Percentiles rank a stretch among this genome's conserved stretches.
phyloP scores from a whole-genome alignment of 116 monocot species.

The Papilionanthe hybrid region DNA sequence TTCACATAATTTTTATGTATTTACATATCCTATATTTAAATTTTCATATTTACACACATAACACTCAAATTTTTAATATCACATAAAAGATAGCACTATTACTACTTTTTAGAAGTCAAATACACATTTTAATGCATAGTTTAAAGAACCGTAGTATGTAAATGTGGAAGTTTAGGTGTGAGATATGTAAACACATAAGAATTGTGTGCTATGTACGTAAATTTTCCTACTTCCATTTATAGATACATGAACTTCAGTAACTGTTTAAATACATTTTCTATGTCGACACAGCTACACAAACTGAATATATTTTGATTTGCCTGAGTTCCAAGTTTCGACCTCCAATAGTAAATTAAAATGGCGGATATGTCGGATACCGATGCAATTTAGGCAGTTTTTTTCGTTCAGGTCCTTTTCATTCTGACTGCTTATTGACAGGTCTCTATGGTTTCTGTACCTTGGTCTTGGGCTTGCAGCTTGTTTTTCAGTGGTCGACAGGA shows the following conservation, averaged over 20 bases:
- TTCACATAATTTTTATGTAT: too few relatives aligned
- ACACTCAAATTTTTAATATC: too few relatives aligned
- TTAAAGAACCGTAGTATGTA: too few relatives aligned
- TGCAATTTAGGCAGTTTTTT: background rate
- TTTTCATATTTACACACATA: too few relatives aligned
- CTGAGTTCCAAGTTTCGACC: background rate
- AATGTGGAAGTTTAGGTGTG: too few relatives aligned
- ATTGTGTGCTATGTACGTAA: too few relatives aligned
- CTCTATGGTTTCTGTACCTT: constrained; percentile 49
- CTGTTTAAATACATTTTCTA: constrained; percentile 3
- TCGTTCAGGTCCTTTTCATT: constrained; percentile 46
- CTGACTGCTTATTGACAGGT: constrained; percentile 79
- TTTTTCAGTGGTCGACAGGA: constrained; percentile 73
- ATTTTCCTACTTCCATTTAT: background rate
- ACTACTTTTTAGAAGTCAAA: too few relatives aligned
- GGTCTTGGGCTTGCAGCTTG: constrained; percentile 80
- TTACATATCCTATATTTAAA: too few relatives aligned
- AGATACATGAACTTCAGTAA: background rate
- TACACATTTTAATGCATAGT: too few relatives aligned
- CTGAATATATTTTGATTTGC: background rate
- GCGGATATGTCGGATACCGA: background rate
- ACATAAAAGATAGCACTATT: too few relatives aligned
- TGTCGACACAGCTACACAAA: background rate
- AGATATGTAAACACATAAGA: too few relatives aligned
- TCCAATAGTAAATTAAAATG: background rate